Percentiles rank a stretch among this genome's conserved stretches.
Conservation (phyloP, 768 basidiomycete genomes). For the Suillus spraguei region DNA sequence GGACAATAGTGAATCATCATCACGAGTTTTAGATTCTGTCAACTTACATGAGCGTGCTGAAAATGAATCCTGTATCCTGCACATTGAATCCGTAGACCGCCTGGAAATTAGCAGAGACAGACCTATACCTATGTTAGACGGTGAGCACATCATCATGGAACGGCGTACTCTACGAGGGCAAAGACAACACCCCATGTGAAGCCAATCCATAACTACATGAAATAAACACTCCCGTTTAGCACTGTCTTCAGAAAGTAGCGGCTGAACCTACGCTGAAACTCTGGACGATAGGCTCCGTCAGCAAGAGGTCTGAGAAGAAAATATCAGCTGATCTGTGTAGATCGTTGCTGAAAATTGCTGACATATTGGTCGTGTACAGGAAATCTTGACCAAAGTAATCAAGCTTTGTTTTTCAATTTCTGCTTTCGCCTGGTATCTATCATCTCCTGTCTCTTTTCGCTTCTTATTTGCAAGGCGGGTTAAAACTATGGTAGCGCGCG, state of each 20-base stretch:
- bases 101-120: slow-evolving; percentile 53
- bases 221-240: slow-evolving; percentile 12
- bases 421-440: slow-evolving; percentile 59
- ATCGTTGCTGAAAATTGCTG: slow-evolving; percentile 28
- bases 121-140: slow-evolving; percentile 33
- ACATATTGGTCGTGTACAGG: slow-evolving; percentile 71
- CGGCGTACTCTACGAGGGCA: slow-evolving; percentile 53
- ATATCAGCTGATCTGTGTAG: slow-evolving; percentile 1
- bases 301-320: slow-evolving; percentile 12
- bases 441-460: slow-evolving; percentile 66
- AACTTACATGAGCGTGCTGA: slow-evolving; percentile 53
- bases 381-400: slow-evolving; percentile 58
- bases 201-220: slow-evolving; percentile 56
- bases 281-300: slow-evolving; percentile 63
- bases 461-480: slow-evolving; percentile 59
- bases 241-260: neutral
- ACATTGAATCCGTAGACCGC: slow-evolving; percentile 58
- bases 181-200: slow-evolving; percentile 78
- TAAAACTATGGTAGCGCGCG: slow-evolving; percentile 67
- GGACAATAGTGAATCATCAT: slow-evolving; percentile 11
- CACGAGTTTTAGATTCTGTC: neutral
- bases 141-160: neutral
- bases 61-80: slow-evolving; percentile 58
- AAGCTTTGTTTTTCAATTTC: slow-evolving; percentile 63
- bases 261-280: slow-evolving; percentile 59